Conservation (phyloP, 768 basidiomycete genomes). For the Hysterangium stoloniferum region DNA sequence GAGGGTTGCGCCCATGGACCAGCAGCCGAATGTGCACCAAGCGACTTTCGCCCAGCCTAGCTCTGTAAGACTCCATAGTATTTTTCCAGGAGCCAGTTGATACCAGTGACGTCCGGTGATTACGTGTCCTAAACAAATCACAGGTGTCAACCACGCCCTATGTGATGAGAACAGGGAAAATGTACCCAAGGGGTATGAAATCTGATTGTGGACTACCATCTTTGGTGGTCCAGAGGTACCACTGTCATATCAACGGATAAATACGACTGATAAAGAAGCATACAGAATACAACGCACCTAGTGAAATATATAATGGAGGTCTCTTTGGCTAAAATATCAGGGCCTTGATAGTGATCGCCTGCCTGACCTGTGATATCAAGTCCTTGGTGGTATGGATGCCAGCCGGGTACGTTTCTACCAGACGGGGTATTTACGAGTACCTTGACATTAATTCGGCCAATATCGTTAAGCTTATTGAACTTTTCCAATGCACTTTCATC, state of each 20-base stretch:
- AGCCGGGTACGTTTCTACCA: neutral
- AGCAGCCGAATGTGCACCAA: neutral
- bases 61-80: neutral
- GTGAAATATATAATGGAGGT: constrained; percentile 2
- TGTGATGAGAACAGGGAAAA: neutral
- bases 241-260: neutral
- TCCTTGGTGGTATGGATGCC: neutral
- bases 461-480: neutral
- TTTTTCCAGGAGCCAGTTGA: neutral
- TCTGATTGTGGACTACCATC: constrained; percentile 2
- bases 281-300: neutral
- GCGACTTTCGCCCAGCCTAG: constrained; percentile 1
- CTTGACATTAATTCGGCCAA: neutral
- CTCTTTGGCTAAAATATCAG: neutral
- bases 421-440: neutral
- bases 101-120: neutral
- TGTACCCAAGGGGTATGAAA: constrained; percentile 1
- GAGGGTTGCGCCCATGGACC: neutral
- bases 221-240: neutral
- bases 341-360: neutral
- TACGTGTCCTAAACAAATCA: neutral
- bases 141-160: neutral
- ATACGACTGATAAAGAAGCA: neutral
- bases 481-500: neutral
- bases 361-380: neutral